Evolutionary conservation across 805 yeast species (phyloP).

Genomic region (Starmerella bombicola): DNA sequence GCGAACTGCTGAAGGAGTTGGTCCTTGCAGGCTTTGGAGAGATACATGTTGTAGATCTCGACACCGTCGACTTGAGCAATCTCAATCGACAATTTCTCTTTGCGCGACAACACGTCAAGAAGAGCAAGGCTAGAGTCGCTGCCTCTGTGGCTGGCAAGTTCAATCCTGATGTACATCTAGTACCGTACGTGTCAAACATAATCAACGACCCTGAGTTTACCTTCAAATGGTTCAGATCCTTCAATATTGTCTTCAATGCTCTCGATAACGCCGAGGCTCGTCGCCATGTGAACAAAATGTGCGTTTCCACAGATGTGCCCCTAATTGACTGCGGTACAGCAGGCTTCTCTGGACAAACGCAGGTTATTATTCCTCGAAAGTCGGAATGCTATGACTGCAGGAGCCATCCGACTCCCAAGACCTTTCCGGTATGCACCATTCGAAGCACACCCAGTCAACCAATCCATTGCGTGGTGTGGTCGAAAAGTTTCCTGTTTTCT

Average conservation of each 20-base stretch:
- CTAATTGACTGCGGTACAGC: slow-evolving; percentile 91
- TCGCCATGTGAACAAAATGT: slow-evolving; percentile 72
- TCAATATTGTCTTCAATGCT: slow-evolving; percentile 77
- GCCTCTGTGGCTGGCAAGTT: slow-evolving; percentile 67
- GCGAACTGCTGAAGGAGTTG: slow-evolving; percentile 97
- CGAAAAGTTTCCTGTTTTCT: slow-evolving; percentile 74
- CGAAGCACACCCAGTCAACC: slow-evolving; percentile 95
- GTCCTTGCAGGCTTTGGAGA: slow-evolving; percentile 64
- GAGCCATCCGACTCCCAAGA: slow-evolving; percentile 73
- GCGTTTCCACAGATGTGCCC: slow-evolving; percentile 59
- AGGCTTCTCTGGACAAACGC: slow-evolving; percentile 88
- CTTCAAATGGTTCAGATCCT: slow-evolving; percentile 62
- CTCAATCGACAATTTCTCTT: slow-evolving; percentile 88
- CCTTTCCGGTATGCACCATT: slow-evolving; percentile 93
- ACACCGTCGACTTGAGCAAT: slow-evolving; percentile 85
- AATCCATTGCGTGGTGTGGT: slow-evolving; percentile 95
- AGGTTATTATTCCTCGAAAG: slow-evolving; percentile 61
- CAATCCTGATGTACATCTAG: slow-evolving; percentile 51
- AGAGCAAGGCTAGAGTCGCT: slow-evolving; percentile 78
- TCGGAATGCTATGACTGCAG: slow-evolving; percentile 93
- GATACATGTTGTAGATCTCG: slow-evolving; percentile 53
- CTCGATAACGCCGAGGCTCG: slow-evolving; percentile 89
- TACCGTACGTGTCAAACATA: slow-evolving; percentile 78
- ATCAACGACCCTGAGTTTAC: slow-evolving; percentile 64
- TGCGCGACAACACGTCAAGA: slow-evolving; percentile 77